Evolutionary conservation across 306 rosid genomes (phyloP).

Genomic region (Vicia faba): DNA sequence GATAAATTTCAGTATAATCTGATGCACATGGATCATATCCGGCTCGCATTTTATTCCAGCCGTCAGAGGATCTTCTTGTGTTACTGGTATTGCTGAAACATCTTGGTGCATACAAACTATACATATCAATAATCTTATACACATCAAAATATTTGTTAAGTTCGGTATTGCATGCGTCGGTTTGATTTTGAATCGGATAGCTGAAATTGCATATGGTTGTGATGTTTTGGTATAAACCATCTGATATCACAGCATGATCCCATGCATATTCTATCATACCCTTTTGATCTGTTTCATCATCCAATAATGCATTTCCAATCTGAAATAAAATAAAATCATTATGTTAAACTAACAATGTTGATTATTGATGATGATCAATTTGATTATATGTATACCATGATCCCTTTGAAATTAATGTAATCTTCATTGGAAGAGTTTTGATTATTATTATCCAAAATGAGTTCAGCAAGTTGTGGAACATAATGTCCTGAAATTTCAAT

Average conservation of each 20-base stretch:
- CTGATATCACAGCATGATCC: slow-evolving; percentile 61
- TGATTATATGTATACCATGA: slow-evolving; percentile 49
- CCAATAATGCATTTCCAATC: slow-evolving; percentile 60
- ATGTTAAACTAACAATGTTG: not conserved
- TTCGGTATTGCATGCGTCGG: slow-evolving; percentile 33
- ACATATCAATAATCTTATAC: slow-evolving; percentile 50
- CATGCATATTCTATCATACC: slow-evolving; percentile 65
- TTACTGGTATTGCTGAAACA: slow-evolving; percentile 38
- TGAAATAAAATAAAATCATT: not conserved
- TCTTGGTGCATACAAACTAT: slow-evolving; percentile 54
- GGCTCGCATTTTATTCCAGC: slow-evolving; percentile 36
- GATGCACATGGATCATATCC: slow-evolving; percentile 64
- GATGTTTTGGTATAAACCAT: slow-evolving; percentile 46
- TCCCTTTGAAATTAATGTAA: slow-evolving; percentile 67
- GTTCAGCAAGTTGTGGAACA: slow-evolving; percentile 81
- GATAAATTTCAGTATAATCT: slow-evolving; percentile 42
- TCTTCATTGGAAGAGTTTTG: slow-evolving; percentile 35
- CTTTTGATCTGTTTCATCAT: slow-evolving; percentile 56
- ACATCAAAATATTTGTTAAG: slow-evolving; percentile 43
- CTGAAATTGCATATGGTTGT: slow-evolving; percentile 46
- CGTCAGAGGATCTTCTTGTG: slow-evolving; percentile 15
- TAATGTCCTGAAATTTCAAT: slow-evolving; percentile 67
- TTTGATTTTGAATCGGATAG: slow-evolving; percentile 19
- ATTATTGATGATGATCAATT: not conserved
- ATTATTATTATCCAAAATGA: slow-evolving; percentile 52